Percentiles rank a stretch among this genome's conserved stretches.
Conservation (phyloP, 2,329 filamentous ascomycete species). For the Ceratocystis destructans region DNA sequence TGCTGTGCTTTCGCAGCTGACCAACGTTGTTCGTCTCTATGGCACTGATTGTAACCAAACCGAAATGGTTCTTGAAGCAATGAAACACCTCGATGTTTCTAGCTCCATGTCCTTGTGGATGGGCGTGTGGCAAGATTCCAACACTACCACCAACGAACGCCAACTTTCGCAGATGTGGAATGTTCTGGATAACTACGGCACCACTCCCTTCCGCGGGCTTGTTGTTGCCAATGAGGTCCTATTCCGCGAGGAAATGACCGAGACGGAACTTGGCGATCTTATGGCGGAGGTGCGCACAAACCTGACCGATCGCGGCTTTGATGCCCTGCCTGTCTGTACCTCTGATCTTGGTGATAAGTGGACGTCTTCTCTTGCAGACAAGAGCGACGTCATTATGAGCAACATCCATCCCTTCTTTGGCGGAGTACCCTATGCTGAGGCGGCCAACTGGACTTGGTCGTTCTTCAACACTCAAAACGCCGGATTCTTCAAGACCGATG, state of each 20-base stretch:
- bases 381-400: slow-evolving; percentile 82
- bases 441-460: slow-evolving; percentile 64
- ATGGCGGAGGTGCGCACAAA: slow-evolving; percentile 59
- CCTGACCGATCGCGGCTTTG: slow-evolving; percentile 49
- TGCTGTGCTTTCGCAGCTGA: slow-evolving; percentile 78
- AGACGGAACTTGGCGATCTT: slow-evolving; percentile 46
- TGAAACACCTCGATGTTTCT: slow-evolving; percentile 58
- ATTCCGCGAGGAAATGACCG: slow-evolving; percentile 61
- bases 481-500: slow-evolving; percentile 47
- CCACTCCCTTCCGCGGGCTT: slow-evolving; percentile 60
- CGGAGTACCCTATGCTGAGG: slow-evolving; percentile 52
- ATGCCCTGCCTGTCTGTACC: slow-evolving; percentile 62
- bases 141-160: slow-evolving; percentile 67
- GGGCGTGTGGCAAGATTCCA: slow-evolving; percentile 81
- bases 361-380: slow-evolving; percentile 51
- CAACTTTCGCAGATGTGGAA: slow-evolving; percentile 76
- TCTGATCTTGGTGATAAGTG: slow-evolving; percentile 85
- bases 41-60: slow-evolving; percentile 98
- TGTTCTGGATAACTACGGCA: slow-evolving; percentile 57
- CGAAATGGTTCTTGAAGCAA: slow-evolving; percentile 76
- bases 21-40: slow-evolving; percentile 76
- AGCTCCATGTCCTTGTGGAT: slow-evolving; percentile 76
- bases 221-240: slow-evolving; percentile 73
- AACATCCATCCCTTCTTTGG: slow-evolving; percentile 96
- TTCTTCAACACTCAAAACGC: slow-evolving; percentile 69